Conservation (phyloP, 805 yeast species). For the Candida ulmi region DNA sequence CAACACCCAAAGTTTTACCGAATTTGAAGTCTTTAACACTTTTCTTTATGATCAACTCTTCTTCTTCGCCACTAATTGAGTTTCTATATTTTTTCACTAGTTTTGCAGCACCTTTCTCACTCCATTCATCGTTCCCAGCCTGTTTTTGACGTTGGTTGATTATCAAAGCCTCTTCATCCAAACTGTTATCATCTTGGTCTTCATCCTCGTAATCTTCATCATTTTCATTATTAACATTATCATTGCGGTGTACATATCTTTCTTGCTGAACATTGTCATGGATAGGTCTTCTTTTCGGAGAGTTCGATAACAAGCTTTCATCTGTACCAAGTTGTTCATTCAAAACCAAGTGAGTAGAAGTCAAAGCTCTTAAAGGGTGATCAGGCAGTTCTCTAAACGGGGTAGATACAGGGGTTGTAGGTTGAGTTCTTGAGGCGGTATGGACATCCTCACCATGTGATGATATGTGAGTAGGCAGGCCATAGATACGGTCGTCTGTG, state of each 20-base stretch:
- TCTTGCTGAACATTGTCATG: neutral
- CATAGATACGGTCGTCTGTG: conserved; percentile 7
- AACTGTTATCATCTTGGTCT: neutral
- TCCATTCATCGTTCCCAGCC: conserved; percentile 40
- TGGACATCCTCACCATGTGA: conserved; percentile 13
- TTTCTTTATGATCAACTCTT: conserved; percentile 44
- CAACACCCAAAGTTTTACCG: conserved; percentile 88
- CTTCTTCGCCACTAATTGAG: conserved; percentile 41
- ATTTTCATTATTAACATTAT: neutral
- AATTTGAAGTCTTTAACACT: conserved; percentile 82
- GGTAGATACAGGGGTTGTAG: conserved; percentile 20
- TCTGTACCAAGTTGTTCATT: conserved; percentile 21
- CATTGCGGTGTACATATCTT: neutral
- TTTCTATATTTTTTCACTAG: conserved; percentile 39
- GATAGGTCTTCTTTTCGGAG: neutral
- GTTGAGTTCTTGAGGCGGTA: conserved; percentile 8
- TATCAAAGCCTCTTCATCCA: neutral
- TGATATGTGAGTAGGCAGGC: conserved; percentile 21
- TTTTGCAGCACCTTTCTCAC: conserved; percentile 55
- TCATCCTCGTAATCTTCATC: conserved; percentile 7
- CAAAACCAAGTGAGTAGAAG: conserved; percentile 18
- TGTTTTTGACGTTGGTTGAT: neutral
- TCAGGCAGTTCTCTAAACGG: conserved; percentile 19
- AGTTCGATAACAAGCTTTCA: conserved; percentile 12
- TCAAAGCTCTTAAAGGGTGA: conserved; percentile 22